Evolutionary conservation across 148 eudicot genomes (phyloP), one percentile per base, ranked within the genome.

Genomic region (Hydrangea macrophylla): DNA sequence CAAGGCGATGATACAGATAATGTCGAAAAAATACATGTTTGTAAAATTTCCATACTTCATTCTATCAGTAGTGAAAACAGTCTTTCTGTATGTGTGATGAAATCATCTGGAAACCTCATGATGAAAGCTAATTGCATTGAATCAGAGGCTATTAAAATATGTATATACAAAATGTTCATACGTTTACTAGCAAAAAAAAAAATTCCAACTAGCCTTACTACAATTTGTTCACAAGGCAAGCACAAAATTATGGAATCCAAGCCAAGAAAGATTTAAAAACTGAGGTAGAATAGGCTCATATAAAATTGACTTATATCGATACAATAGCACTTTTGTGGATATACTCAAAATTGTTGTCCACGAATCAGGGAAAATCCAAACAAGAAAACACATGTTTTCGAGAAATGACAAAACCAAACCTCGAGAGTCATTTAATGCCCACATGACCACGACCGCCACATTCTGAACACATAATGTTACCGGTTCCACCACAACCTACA

Each of bases 401-500:
- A 64, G 40, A 15, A 64, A 64, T 9, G 40, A 48, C 48, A 42
- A 64, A 30, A 50, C 3, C 48, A 23, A 54, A 66, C 69, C 57
- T 65, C 22, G 22, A 37, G 4, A 31, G 37, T 64, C 40, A 77
- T 26, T 55, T 68, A 68, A 25, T 18, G 40, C 72, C 62, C 64
- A 77, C 30, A 60, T 92, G 92, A 53, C 96, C 96, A 69, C 96
- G 80, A 37, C 98, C 98, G 62, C 96, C 96, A 67, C 96, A 89
- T 71, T 74, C 88, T 37, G 85, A 82, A 65, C 96, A 87, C 88
- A 92, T 74, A 56, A 73, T 84, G 73, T 89, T 92, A 45, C 96
- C 96, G 7, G 88, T 79, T 75, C 98, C 93, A 45, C 96, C 96
- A 79, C 98, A 92, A 81, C 92, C 98, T 92, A 74, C 82, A 78